Percentiles rank a stretch among this genome's conserved stretches.
Conservation (phyloP, 495 filamentous ascomycete species). For the Aspergillus incahuasiensis region DNA sequence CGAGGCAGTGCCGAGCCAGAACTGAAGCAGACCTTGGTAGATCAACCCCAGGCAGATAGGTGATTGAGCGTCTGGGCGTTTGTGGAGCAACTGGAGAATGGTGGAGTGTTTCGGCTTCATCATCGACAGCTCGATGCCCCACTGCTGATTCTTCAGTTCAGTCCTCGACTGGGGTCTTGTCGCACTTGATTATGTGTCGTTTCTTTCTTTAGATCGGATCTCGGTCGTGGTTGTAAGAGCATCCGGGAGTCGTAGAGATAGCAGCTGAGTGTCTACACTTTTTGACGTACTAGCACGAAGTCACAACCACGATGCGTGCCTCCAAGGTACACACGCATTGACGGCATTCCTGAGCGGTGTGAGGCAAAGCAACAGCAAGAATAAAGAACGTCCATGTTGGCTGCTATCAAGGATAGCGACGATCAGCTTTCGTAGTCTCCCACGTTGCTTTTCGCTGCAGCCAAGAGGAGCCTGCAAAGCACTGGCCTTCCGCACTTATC, state of each 20-base stretch:
- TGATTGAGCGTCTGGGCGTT: background rate
- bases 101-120: slow-evolving; percentile 4
- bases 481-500: slow-evolving; percentile 6
- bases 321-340: background rate
- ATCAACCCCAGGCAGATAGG: background rate
- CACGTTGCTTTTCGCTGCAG: slow-evolving; percentile 1
- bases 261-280: too few relatives aligned
- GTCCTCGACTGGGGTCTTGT: background rate
- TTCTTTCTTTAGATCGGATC: slow-evolving; percentile 3
- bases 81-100: background rate
- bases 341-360: background rate
- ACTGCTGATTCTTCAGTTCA: background rate
- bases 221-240: background rate
- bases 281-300: too few relatives aligned
- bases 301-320: too few relatives aligned
- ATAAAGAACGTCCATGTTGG: background rate
- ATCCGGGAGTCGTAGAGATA: too few relatives aligned
- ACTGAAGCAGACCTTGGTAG: background rate
- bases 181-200: slow-evolving; percentile 4
- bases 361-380: background rate
- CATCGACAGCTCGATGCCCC: slow-evolving; percentile 3
- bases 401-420: background rate
- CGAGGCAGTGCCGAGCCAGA: background rate
- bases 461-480: slow-evolving; percentile 19
- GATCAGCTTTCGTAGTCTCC: background rate